Percentiles rank a stretch among this genome's conserved stretches.
phyloP scores from a whole-genome alignment of 1,284 basidiomycete species.

The Rhodotorula sp. region DNA sequence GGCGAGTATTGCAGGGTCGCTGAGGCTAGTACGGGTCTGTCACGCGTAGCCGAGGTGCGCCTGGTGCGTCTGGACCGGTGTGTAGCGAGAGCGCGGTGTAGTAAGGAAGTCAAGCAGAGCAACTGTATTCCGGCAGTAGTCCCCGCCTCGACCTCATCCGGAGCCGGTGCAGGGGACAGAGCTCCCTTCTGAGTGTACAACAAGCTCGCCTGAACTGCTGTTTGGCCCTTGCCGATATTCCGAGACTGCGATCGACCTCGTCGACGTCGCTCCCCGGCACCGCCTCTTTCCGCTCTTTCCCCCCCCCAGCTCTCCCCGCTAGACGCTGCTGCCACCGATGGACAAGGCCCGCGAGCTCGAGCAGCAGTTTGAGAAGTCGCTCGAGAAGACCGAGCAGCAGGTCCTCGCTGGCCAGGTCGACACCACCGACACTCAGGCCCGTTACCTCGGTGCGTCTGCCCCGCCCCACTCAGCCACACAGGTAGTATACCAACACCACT shows the following conservation, averaged over 20 bases:
- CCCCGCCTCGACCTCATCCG: too few species aligned
- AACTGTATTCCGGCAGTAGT: too few species aligned
- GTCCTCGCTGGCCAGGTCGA: not conserved
- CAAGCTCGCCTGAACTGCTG: too few species aligned
- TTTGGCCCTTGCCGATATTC: too few species aligned
- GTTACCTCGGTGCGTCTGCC: conserved; percentile 3
- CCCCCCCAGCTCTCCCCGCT: conserved; percentile 50
- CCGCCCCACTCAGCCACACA: not conserved
- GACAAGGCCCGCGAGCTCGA: conserved; percentile 66
- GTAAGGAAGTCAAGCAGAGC: too few species aligned
- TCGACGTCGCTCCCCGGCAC: too few species aligned
- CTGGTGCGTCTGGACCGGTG: too few species aligned
- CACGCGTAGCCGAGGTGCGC: too few species aligned
- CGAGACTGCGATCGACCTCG: too few species aligned
- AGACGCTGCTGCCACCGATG: conserved; percentile 56
- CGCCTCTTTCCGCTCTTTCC: conserved; percentile 64
- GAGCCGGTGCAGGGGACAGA: too few species aligned
- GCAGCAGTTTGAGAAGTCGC: not conserved
- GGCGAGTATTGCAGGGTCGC: not conserved
- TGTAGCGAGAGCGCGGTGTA: not conserved
- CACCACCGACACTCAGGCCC: conserved; percentile 3
- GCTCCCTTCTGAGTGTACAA: too few species aligned
- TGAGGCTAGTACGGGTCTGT: not conserved
- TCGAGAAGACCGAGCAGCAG: conserved; percentile 3
- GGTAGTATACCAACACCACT: too few species aligned